phyloP scores from a whole-genome alignment of 2,329 filamentous ascomycete species.

The Microdochium bolleyi region DNA sequence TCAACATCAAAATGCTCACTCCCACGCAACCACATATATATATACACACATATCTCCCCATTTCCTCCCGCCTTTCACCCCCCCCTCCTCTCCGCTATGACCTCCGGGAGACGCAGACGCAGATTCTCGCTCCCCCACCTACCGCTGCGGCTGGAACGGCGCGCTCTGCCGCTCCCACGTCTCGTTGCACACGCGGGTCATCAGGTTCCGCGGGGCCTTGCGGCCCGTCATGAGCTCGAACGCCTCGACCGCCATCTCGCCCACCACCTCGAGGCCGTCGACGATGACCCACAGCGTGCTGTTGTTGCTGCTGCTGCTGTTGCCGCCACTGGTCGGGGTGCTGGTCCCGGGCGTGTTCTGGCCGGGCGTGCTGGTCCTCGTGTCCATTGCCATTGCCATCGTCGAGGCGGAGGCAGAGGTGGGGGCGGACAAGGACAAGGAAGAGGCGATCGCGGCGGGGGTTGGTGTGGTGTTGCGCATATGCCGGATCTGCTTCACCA shows the following conservation, averaged over 20 bases:
- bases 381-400: too few relatives aligned
- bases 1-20: too few relatives aligned
- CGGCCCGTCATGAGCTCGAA: constrained; percentile 71
- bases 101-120: not conserved
- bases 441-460: too few relatives aligned
- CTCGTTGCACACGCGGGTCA: constrained; percentile 50
- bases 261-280: constrained; percentile 63
- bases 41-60: too few relatives aligned
- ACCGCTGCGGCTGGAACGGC: constrained; percentile 21
- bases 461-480: constrained; percentile 20
- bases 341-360: constrained; percentile 12
- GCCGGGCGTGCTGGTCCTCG: too few relatives aligned
- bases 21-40: too few relatives aligned
- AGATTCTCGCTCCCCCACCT: not conserved
- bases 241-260: constrained; percentile 68
- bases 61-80: not conserved
- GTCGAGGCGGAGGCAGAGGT: too few relatives aligned
- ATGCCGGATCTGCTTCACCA: constrained; percentile 57
- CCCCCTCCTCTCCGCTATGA: not conserved
- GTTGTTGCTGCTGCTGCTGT: not conserved
- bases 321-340: not conserved
- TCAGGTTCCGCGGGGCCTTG: constrained; percentile 59
- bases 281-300: constrained; percentile 61
- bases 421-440: too few relatives aligned
- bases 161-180: constrained; percentile 31